Base-by-base conservation (phyloP, 140 eudicot species). In the Bidens hawaiensis region DNA sequence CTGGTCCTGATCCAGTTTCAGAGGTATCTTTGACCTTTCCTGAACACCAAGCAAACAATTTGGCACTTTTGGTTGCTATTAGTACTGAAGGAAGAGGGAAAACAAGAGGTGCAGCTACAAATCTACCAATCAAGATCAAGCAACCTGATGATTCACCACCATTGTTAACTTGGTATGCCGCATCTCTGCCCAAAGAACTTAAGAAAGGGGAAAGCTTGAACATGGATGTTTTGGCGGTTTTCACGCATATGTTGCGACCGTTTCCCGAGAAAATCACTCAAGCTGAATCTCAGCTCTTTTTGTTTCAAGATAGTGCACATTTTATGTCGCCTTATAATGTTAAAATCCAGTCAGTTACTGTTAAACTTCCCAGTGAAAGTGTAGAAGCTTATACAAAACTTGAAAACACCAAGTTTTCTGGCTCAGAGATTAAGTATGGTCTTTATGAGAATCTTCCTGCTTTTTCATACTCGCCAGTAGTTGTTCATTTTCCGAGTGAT, bases 251-350 rank as follows among this genome's bases (percentile, higher is more conserved):
- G 11, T 54, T 88, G 71, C 86, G 58, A 50, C 95, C 94, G 25
- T 81, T 88, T 65, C 99, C 99, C 4, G 94, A 88, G 72, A 85
- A 93, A 71, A 89, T 88, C 48, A 80, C 95, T 50, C 99, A 93
- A 69, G 94, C 82, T 40, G 88, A 88, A 67, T 28, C 70, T 40
- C 99, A 93, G 65, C 85, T 93, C 22, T 74, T 93, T 7, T 52
- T 76, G 34, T 88, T 85, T 77, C 94, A 93, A 72, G 99, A 88
- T 21, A 77, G 80, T 64, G 95, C 94, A 16, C 77, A 82, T 47
- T 88, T 68, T 81, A 70, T 85, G 6, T 85, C 95, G 28, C 96
- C 96, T 10, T 93, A 93, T 64, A 21, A 69, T 0, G 97, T 93
- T 27, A 85, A 88, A 68, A 46, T 38, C 60, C 99, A 93, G 68